Conservation (phyloP, 2,329 filamentous ascomycete genomes). For the Apiospora aurea region DNA sequence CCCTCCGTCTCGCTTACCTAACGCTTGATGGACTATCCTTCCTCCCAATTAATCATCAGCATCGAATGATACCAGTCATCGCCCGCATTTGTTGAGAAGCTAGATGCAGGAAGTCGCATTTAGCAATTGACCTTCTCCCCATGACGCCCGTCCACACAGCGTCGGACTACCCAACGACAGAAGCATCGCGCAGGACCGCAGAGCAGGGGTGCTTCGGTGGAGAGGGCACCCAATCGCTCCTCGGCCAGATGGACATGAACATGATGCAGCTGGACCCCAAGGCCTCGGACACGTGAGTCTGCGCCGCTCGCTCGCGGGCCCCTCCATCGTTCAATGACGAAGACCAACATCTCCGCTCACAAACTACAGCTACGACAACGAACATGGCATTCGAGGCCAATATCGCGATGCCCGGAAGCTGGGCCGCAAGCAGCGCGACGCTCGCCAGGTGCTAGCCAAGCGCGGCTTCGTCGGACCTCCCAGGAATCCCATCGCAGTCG, state of each 20-base stretch:
- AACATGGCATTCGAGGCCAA: not conserved
- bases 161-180: not conserved
- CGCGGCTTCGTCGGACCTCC: conserved; percentile 1
- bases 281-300: conserved; percentile 12
- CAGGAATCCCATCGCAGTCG: not conserved
- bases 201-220: not conserved
- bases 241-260: not conserved
- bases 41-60: not conserved
- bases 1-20: conserved; percentile 9
- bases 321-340: not conserved
- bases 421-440: conserved; percentile 11
- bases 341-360: not conserved
- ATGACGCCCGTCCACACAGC: not conserved
- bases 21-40: not conserved
- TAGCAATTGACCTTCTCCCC: not conserved
- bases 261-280: not conserved
- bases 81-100: not conserved
- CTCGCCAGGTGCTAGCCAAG: conserved; percentile 3
- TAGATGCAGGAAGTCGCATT: not conserved
- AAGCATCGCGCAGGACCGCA: not conserved
- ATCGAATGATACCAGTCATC: not conserved
- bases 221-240: not conserved
- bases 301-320: conserved; percentile 1
- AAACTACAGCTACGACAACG: not conserved
- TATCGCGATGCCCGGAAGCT: not conserved